Conservation (phyloP, 129 eudicot species). For the Artemisia tridentata region DNA sequence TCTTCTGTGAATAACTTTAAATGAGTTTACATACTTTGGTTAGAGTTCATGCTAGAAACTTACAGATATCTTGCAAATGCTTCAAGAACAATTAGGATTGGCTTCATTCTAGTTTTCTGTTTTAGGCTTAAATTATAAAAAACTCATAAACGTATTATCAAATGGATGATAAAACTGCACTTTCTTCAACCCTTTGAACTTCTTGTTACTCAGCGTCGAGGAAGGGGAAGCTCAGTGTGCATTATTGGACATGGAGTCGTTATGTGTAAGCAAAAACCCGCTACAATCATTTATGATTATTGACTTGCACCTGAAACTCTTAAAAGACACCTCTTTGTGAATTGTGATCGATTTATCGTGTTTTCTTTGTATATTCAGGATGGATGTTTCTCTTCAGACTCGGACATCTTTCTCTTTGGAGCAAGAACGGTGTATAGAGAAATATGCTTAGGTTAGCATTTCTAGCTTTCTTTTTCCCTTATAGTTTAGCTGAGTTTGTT, state of each 20-base stretch:
- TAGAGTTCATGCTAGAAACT: background rate
- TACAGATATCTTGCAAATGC: background rate
- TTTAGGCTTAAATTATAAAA: background rate
- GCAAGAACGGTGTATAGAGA: conserved; percentile 98
- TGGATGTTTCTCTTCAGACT: conserved; percentile 95
- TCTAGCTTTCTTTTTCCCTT: conserved; percentile 10
- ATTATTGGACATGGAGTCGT: conserved; percentile 70
- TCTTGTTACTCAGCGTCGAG: conserved; percentile 61
- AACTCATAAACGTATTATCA: background rate
- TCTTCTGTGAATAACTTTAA: background rate
- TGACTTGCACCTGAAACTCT: background rate
- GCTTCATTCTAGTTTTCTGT: background rate
- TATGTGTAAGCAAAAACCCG: conserved; percentile 64
- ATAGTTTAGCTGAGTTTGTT: background rate
- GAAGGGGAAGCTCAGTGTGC: conserved; percentile 99
- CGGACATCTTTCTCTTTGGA: conserved; percentile 93
- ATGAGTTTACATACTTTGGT: background rate
- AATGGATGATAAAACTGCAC: conserved; percentile 4
- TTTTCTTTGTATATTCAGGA: conserved; percentile 47
- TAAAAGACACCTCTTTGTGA: conserved; percentile 12
- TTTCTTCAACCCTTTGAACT: conserved; percentile 8
- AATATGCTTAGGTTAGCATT: conserved; percentile 77
- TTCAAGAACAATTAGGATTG: background rate
- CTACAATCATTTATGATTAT: conserved; percentile 10
- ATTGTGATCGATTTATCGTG: background rate